Base-by-base conservation (phyloP, 2,329 filamentous ascomycete genomes). In the Blastomyces parvus region DNA sequence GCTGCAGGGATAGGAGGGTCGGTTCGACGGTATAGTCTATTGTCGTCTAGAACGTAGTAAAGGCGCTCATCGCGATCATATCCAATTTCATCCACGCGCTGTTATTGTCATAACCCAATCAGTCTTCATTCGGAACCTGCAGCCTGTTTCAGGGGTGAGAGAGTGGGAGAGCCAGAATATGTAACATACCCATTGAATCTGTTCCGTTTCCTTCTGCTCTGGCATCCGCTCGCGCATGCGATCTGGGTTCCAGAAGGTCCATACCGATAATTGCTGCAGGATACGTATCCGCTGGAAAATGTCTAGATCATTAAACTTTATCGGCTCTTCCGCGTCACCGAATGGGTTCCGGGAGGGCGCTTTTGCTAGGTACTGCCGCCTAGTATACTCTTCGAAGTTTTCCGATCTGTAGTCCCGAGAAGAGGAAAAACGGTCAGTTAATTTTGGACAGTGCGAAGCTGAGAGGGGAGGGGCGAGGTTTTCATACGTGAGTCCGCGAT, bases 1-100 rank as follows among this genome's bases (percentile, higher is more conserved):
- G 82, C 77, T 17, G 84, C 76, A 7, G 85, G 83, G 1, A 84
- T 80, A 0, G 86, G 84, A 33, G 88, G 83, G 64, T 96, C 90
- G n/a, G 89, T 91, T 65, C 88, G 82, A 63, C 92, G 89, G 74
- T 99, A 99, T 52, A 99, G 81, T 66, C 94, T 85, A 70, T 97
- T 95, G 73, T 99, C 94, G 70, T 97, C 93, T 3, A 99, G 83
- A 2, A 97, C 87, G 71, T 88, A 96, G 73, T 97, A 96, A 44
- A 86, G 87, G 46, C 91, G 87, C 67, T 96, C 92, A 57, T 96
- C 82, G 27, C 86, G 83, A 74, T 99, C 94, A 86, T 91, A 97
- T 11, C 94, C 94, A 66, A 76, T 69, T 65, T 77, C 75, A 62
- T 77, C 73, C 62, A 76, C 70, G 67, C 80, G 80, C 81, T 82